These are phyloP conservation scores for Chamaecyparis obtusa DNA, from an alignment of 75 land plant species.

Conservation along the genomic window DNA sequence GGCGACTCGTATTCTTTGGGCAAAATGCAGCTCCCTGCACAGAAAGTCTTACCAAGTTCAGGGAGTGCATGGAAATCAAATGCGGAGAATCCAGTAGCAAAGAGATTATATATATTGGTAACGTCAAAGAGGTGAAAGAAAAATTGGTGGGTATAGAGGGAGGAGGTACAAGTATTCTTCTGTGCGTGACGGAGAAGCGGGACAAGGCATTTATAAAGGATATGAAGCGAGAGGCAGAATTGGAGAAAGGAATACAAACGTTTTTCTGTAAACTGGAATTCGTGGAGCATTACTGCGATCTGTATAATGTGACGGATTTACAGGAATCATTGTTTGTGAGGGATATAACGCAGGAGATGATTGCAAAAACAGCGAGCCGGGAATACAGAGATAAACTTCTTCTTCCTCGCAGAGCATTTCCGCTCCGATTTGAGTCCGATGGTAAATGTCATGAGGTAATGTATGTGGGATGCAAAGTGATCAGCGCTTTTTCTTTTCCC, in stretches of 20 bases:
- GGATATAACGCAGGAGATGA: conserved; percentile 50
- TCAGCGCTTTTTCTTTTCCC: conserved; percentile 17
- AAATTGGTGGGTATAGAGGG: too few species aligned
- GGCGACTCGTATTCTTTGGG: too few species aligned
- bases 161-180: background rate
- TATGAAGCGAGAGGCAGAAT: conserved; percentile 55
- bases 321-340: conserved; percentile 32
- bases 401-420: background rate
- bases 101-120: too few species aligned
- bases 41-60: too few species aligned
- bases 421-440: background rate
- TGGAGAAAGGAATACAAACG: conserved; percentile 47
- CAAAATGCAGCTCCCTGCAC: too few species aligned
- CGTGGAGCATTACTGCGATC: background rate
- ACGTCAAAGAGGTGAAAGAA: too few species aligned
- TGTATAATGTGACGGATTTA: background rate
- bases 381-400: conserved; percentile 24
- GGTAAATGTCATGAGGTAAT: background rate
- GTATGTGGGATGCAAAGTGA: conserved; percentile 59
- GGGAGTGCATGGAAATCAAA: too few species aligned
- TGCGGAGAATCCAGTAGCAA: too few species aligned
- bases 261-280: conserved; percentile 40
- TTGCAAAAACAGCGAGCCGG: conserved; percentile 61
- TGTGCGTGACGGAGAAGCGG: conserved; percentile 41
- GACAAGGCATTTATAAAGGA: conserved; percentile 31